Conservation (phyloP, 164 flowering plant species). For the Vitis labrusca region DNA sequence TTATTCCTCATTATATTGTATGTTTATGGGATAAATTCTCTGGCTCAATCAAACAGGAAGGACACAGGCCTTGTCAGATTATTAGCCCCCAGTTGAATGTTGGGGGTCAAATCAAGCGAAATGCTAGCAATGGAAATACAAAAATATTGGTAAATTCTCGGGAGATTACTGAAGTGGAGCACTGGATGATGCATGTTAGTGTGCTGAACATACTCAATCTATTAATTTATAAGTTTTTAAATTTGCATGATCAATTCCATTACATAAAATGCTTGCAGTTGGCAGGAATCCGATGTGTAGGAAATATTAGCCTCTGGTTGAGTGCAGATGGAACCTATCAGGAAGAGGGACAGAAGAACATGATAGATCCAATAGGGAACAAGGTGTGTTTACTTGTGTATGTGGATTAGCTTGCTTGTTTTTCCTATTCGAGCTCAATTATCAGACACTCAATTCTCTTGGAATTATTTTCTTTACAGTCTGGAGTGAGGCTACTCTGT, state of each 20-base stretch:
- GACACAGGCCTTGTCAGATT: conserved; percentile 45
- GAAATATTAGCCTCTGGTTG: conserved; percentile 48
- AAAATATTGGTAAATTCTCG: conserved; percentile 41
- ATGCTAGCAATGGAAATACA: conserved; percentile 62
- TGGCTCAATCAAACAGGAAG: conserved; percentile 35
- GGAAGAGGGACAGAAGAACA: conserved; percentile 55
- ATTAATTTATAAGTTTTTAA: not conserved
- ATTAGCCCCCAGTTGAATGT: conserved; percentile 34
- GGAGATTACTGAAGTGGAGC: conserved; percentile 50
- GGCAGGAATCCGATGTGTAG: conserved; percentile 54
- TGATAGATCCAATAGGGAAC: conserved; percentile 46
- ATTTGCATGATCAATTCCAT: not conserved
- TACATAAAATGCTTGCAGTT: conserved; percentile 25
- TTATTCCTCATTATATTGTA: not conserved
- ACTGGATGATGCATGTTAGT: conserved; percentile 41
- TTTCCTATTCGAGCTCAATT: not conserved
- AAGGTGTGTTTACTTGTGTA: conserved; percentile 27
- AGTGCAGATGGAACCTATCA: conserved; percentile 48
- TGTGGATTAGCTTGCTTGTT: conserved; percentile 1
- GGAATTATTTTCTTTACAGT: conserved; percentile 23
- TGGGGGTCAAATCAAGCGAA: conserved; percentile 29
- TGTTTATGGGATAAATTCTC: not conserved
- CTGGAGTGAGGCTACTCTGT: conserved; percentile 32
- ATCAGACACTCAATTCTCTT: not conserved
- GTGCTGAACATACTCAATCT: not conserved